Evolutionary conservation across 23 red algal species (phyloP), one percentile per base, ranked within the genome.

Genomic region (Gracilaria vermiculophylla): DNA sequence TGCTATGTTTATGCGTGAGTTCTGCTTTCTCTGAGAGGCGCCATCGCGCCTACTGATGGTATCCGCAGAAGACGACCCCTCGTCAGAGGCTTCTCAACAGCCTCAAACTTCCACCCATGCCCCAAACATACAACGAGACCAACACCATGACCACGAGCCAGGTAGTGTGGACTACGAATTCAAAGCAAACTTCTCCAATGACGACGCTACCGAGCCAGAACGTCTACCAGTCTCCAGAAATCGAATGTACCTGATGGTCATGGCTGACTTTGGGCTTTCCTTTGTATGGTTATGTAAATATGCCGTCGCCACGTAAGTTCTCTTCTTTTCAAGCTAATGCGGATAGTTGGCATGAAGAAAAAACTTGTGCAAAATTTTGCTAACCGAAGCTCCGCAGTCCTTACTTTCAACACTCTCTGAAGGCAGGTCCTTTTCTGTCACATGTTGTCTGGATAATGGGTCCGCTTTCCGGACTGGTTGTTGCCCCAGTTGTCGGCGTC

Each of bases 381-480:
- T 53, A 32, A 48, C 48, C 14, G 8, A 39, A 13, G 25, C 49
- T 11, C 11, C 8, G 28, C 29, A 93, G 78, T 55, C 90, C 90
- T 7, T 85, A 85, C 48, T 80, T 93, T 66, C 71, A 83, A 31
- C 90, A 85, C 48, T 70, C 79, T 40, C 41, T 93, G 20, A 78
- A 85, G 39, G 90, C 90, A 19, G 79, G 80, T 32, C 50, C 90
- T 49, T 70, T 78, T 56, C 69, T 93, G 15, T 93, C 90, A 7
- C 90, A 93, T 65, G 43, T 89, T 28, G 82, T 95, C 23, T 95
- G 94, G 94, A 76, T 87, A 50, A 80, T 91, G 60, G 94, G 94
- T 20, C 94, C 94, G 25, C 87, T 95, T 19, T 80, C 82, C 17
- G 94, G 94, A 15, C 70, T 95, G 5, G 43, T 95, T 33, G 92